Base-by-base conservation (phyloP, 1,139 yeast species). In the Suhomyces bokatorum region DNA sequence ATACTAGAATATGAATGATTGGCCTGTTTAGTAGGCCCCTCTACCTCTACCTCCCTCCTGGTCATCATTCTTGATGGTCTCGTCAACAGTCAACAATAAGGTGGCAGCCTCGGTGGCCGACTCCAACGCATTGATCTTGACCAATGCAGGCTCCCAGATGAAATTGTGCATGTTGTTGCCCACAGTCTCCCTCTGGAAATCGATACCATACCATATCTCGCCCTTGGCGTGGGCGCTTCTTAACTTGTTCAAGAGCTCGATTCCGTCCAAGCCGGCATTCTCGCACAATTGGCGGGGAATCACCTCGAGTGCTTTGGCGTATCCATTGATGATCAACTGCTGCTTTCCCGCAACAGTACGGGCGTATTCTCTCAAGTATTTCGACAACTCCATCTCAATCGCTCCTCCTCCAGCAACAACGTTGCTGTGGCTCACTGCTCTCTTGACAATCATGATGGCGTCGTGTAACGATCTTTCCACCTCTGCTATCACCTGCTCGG, bases 321-420 rank as follows among this genome's bases (percentile, higher is more conserved):
- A 93, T 11, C 97, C 97, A 46, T 85, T 83, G 50, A 93, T 86
- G 48, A 93, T 82, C 54, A 93, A 73, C 71, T 93, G 99, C 66
- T 91, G 97, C 69, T 93, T 93, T 37, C 99, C 99, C 16, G 97
- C 89, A 58, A 93, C 87, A 11, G 90, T 80, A 60, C 85, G 84
- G 16, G 97, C 85, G 60, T 83, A 81, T 56, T 89, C 97, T 59
- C 99, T 81, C 56, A 95, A 77, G 63, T 86, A 81, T 63, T 83
- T 88, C 35, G 98, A 90, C 40, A 95, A 64, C 64, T 93, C 98
- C 99, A 93, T 95, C 67, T 93, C 99, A 53, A 91, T 87, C 37
- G 99, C 99, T 51, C 99, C 99, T 53, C 99, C 99, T 48, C 99
- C 99, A 13, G 97, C 98, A 49, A 93, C 99, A 53, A 95, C 83